Evolutionary conservation across 331 rosid species (phyloP).

Genomic region (Cydonia oblonga): DNA sequence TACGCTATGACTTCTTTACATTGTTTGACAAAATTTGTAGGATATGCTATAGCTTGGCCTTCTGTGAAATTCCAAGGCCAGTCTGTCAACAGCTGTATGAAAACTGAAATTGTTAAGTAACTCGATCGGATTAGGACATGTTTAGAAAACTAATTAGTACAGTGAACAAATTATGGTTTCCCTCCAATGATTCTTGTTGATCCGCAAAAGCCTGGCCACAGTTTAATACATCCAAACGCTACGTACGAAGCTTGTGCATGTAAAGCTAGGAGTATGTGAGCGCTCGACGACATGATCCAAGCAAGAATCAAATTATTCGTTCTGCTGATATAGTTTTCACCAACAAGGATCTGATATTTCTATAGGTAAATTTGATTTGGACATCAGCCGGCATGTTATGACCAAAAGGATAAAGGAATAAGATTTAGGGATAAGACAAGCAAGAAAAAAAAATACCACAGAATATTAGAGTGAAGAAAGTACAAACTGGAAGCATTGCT

Average conservation of each 20-base stretch:
- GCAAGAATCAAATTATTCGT: not conserved
- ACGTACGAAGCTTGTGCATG: not conserved
- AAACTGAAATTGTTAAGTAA: not conserved
- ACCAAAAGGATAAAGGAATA: not conserved
- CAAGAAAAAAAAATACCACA: not conserved
- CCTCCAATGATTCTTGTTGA: not conserved
- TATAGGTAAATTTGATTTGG: not conserved
- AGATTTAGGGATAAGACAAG: not conserved
- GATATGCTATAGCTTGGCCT: not conserved
- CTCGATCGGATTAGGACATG: not conserved
- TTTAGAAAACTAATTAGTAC: not conserved
- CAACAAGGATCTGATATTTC: not conserved
- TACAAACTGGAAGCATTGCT: not conserved
- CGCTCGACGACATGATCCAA: not conserved
- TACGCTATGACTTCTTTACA: not conserved
- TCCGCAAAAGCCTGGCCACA: not conserved
- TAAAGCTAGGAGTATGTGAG: not conserved
- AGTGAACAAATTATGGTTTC: not conserved
- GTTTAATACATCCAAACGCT: conserved; percentile 1
- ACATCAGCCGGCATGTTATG: not conserved
- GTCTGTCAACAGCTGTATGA: not conserved
- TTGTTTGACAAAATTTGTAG: not conserved
- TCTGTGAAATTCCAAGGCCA: not conserved
- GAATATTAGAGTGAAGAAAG: not conserved
- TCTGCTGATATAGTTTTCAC: not conserved